Base-by-base conservation (phyloP, 208 protist genomes). In the Leishmania aethiopica region DNA sequence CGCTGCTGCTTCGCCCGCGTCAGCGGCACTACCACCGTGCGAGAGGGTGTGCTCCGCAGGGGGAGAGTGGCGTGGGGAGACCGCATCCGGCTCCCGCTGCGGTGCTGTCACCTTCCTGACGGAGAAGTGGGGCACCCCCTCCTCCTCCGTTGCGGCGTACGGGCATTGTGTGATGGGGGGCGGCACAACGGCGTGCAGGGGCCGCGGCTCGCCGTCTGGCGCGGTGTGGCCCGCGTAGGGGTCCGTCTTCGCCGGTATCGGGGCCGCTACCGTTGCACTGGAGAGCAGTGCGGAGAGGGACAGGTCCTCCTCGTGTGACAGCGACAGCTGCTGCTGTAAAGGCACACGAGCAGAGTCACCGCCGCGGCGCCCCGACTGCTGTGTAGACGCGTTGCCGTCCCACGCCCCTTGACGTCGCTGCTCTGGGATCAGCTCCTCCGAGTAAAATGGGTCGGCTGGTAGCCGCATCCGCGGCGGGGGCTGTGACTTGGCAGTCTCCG, bases 381-480 rank as follows among this genome's bases (percentile, higher is more conserved):
- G 66, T 32, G 66, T 71, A 25, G 66, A 49, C 0, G 22, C 45
- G 17, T 6, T 35, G 25, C 45, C 42, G 22, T 0, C 11, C 25
- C 6, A 49, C 25, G 45, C 22, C 42, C 45, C 42, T 49, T 13
- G 22, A 28, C 25, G 8, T 49, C 28, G 37, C 45, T 74, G 69
- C 69, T 45, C 19, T 25, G 25, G 25, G 57, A 32, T 62, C 57
- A 62, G 25, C 57, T 62, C 57, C 28, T 62, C 25, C 25, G 57
- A 62, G 57, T 62, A n/a, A 62, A 62, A 62, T 62, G 57, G 28
- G 25, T 32, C 0, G 7, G 28, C 57, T 62, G 79, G 79, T 1
- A 73, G 79, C 79, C 53, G 59, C 79, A 51, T 82, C 35, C 55
- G 79, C n/a, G 79, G 79, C n/a, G 79, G 79, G 78, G 28, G 35